Evolutionary conservation across 331 rosid species (phyloP), one percentile per base, ranked within the genome.

Genomic region (Erythrophleum ivorense): DNA sequence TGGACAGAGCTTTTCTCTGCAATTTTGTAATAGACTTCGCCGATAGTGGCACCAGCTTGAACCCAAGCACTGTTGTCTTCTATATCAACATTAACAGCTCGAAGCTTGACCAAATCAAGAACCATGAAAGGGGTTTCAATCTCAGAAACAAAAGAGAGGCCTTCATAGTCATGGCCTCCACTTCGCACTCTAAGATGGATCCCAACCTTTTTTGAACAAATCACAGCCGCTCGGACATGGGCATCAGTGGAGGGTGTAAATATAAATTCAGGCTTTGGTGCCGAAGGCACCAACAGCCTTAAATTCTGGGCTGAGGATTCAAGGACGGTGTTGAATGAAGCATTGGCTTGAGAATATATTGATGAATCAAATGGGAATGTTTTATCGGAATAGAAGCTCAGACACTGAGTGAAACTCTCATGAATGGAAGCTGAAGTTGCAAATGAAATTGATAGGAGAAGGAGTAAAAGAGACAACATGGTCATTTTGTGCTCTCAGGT

Each of bases 161-260:
- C 92, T 64, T 94, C 97, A 21, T 86, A 89, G 55, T 94, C 98
- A 80, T 90, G 95, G 31, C 98, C 97, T 6, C 98, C 94, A 60
- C 95, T 91, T 8, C 95, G 77, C 0, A 91, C 78, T 74, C 95
- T 87, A 41, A 91, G 24, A 34, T 94, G 91, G 21, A 92, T 63
- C 38, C 84, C 84, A 41, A 68, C 80, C 49, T 78, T 62, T 81
- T 79, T 88, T 55, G 94, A 81, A 53, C 97, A 92, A 8, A 73
- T 75, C 7, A 90, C 88, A 11, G 94, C 82, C 2, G 84, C 83
- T 78, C 84, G 90, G 50, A 92, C 87, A 19, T 90, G 90, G 3
- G 87, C 81, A n/a, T 90, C 89, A 0, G 66, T 58, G 21, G 69
- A 43, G 1, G 92, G 91, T 43, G 90, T 78, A 87, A 91, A 84